Conservation (phyloP, 2,329 filamentous ascomycete species). For the Calonectria crousiana region DNA sequence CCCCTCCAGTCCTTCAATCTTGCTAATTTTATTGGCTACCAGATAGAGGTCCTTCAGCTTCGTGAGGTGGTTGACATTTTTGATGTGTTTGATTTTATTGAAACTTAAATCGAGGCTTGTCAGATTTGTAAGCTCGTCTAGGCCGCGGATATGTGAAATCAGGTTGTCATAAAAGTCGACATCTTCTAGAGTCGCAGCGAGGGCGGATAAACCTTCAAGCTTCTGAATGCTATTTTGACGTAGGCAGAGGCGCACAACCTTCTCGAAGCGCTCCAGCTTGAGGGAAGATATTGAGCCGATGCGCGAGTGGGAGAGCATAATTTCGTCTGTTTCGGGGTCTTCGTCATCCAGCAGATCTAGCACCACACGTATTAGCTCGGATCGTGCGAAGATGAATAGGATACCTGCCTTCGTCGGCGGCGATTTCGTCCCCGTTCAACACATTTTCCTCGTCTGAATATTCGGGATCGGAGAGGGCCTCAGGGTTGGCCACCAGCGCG, state of each 20-base stretch:
- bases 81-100: conserved; percentile 99
- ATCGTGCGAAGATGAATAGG: neutral
- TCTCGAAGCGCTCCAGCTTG: conserved; percentile 84
- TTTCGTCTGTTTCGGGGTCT: conserved; percentile 76
- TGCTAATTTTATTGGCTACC: conserved; percentile 92
- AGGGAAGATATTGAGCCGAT: conserved; percentile 83
- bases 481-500: conserved; percentile 77
- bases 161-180: conserved; percentile 98
- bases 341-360: conserved; percentile 72
- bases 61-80: conserved; percentile 82
- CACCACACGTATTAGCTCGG: neutral
- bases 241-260: conserved; percentile 83
- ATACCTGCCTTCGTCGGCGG: conserved; percentile 80
- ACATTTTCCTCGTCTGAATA: conserved; percentile 81
- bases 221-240: conserved; percentile 90
- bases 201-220: conserved; percentile 78
- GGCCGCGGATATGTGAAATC: conserved; percentile 85
- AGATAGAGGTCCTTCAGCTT: conserved; percentile 89
- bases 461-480: conserved; percentile 86
- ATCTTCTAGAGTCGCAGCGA: conserved; percentile 79
- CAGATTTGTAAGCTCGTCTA: conserved; percentile 82
- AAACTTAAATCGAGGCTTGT: conserved; percentile 91
- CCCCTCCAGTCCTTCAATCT: conserved; percentile 85
- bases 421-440: conserved; percentile 79
- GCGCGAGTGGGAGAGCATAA: conserved; percentile 90